These are phyloP conservation scores for Boletus coccyginus DNA, from an alignment of 768 basidiomycete genomes.

Conservation along the genomic window DNA sequence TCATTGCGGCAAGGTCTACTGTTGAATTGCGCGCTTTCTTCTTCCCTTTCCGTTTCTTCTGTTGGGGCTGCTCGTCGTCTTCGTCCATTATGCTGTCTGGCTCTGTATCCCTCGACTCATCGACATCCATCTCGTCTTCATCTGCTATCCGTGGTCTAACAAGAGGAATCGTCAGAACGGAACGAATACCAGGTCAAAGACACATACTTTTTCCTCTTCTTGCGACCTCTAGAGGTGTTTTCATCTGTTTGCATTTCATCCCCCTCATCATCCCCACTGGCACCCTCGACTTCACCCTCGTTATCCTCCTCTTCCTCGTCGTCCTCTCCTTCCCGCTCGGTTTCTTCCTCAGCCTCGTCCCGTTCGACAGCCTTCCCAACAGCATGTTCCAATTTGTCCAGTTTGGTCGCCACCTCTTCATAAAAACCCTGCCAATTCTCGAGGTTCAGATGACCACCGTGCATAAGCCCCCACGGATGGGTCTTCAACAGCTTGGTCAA, in stretches of 20 bases:
- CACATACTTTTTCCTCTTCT: constrained; percentile 33
- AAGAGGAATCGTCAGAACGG: constrained; percentile 5
- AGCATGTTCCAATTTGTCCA: constrained; percentile 66
- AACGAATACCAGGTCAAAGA: background rate
- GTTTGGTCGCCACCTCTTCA: constrained; percentile 53
- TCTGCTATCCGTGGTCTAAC: constrained; percentile 23
- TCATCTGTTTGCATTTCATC: constrained; percentile 32
- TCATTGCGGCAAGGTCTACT: constrained; percentile 66
- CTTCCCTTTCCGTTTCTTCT: constrained; percentile 41
- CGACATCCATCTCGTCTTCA: constrained; percentile 59
- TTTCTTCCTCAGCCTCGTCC: constrained; percentile 36
- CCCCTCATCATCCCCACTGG: constrained; percentile 27
- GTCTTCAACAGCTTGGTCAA: constrained; percentile 74
- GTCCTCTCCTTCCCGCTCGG: constrained; percentile 32
- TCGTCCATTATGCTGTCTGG: constrained; percentile 39
- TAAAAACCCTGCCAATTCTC: constrained; percentile 76
- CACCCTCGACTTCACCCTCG: constrained; percentile 37
- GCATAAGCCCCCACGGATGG: constrained; percentile 83
- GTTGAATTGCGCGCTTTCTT: constrained; percentile 65
- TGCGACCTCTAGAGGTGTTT: constrained; percentile 26
- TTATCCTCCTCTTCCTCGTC: constrained; percentile 34
- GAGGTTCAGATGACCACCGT: constrained; percentile 77
- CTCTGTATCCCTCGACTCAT: constrained; percentile 39
- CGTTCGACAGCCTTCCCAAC: constrained; percentile 62
- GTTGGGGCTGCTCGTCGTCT: constrained; percentile 32